Base-by-base conservation (phyloP, 2,329 filamentous ascomycete species). In the Colletotrichum somersetense region DNA sequence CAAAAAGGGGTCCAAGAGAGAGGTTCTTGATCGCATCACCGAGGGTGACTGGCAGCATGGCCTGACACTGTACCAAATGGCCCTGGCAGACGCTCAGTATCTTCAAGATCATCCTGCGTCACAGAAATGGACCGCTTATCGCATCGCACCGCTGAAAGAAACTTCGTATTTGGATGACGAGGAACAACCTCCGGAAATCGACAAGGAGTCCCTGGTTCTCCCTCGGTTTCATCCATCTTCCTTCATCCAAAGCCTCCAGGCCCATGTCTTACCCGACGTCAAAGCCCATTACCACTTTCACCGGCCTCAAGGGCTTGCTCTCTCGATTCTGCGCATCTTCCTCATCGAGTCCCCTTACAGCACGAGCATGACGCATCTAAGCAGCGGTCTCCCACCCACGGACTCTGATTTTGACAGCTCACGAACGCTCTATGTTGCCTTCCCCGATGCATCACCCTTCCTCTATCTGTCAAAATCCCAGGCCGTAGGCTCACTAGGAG, bases 231-330 rank as follows among this genome's bases (percentile, higher is more conserved):
- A 97, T 77, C 92, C 93, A 1, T 90, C 92, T 5, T 93, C 92
- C 0, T 97, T 97, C 79, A 85, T 97, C 48, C 89, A 89, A 74
- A 92, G 91, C 75, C 88, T 97, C 2, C 92, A 95, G 75, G 85
- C 86, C 52, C 91, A 95, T 77, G 88, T 95, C 23, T 85, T 93
- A 1, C 93, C 94, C 1, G 88, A 96, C 71, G 89, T 95, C 76
- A 97, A 96, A 80, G 92, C 93, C 6, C 93, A 97, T 81, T 96
- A 94, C 80, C 91, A 93, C 76, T 89, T 96, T 72, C 91, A 92
- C 75, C 89, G 91, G n/a, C 91, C 93, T 65, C 86, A 88, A 65
- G 85, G 87, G 1, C 84, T 92, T n/a, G 89, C 93, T 0, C 83
- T 96, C 5, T 87, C 93, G 1, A 85, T 96, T 35, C 83, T 97